Evolutionary conservation across 352 stramenopile genomes (phyloP).

Genomic region (Phytopythium helicoides): DNA sequence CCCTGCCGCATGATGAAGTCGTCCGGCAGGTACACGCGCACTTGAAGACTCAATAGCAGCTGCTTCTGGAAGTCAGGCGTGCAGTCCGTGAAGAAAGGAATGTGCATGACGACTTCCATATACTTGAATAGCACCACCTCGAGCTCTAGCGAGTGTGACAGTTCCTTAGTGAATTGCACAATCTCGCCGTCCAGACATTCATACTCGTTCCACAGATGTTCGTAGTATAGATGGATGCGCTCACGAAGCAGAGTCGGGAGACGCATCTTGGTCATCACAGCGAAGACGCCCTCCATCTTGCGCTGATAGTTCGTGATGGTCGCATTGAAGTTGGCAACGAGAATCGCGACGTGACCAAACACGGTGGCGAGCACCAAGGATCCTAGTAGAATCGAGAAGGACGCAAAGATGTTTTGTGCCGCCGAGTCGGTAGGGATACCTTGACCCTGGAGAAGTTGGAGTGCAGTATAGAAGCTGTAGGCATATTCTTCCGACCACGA

Average conservation of each 20-base stretch:
- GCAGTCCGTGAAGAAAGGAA: constrained; percentile 54
- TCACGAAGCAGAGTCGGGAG: constrained; percentile 47
- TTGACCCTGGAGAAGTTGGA: too few species aligned
- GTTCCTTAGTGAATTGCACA: constrained; percentile 41
- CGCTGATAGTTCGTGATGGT: too few species aligned
- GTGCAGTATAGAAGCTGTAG: too few species aligned
- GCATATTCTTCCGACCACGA: too few species aligned
- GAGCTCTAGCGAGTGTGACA: constrained; percentile 51
- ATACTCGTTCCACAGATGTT: constrained; percentile 63
- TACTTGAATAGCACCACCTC: constrained; percentile 64
- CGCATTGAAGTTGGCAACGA: too few species aligned
- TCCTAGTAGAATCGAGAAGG: too few species aligned
- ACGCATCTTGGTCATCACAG: too few species aligned
- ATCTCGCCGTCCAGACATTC: constrained; percentile 59
- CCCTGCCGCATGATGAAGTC: constrained; percentile 66
- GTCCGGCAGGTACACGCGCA: constrained; percentile 70
- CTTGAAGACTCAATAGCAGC: constrained; percentile 46
- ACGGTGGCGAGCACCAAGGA: too few species aligned
- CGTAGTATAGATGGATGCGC: constrained; percentile 64
- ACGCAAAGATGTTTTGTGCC: too few species aligned
- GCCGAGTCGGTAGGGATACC: too few species aligned
- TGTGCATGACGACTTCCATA: constrained; percentile 57
- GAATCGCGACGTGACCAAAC: too few species aligned
- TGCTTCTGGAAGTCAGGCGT: constrained; percentile 68
- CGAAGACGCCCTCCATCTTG: too few species aligned